Base-by-base conservation (phyloP, 176 grass and related monocot species). In the Ensete glaucum region DNA sequence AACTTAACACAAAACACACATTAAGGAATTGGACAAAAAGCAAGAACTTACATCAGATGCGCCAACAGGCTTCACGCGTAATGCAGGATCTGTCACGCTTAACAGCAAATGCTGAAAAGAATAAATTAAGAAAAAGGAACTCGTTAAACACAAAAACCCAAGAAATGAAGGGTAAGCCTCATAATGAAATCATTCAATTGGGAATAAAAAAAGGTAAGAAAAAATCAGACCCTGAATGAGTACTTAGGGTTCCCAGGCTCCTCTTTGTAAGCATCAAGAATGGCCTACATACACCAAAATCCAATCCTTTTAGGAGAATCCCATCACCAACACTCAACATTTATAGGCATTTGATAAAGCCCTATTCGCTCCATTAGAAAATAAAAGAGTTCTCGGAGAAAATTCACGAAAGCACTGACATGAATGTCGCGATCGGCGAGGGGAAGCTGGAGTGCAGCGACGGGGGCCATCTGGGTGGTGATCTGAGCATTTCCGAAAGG, bases 401-500 rank as follows among this genome's bases (percentile, higher is more conserved):
- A 71, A 11, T 22, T 10, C 51, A 71, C 10, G 2, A 57, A 29
- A 56, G 72, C 14, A 56, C 72, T 52, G 58, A 97, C 94, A 88
- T 99, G 95, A 60, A 99, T 85, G 70, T 99, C 95, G 20, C 95
- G 88, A 82, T 99, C 95, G 25, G 95, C 85, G 15, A 89, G 82
- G 19, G 86, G 85, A 72, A 87, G 53, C 53, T 88, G 82, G 75
- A 94, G 79, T 58, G 95, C 90, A 3, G 95, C 90, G 16, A 99
- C 90, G 17, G 95, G 90, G 79, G 90, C 95, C 95, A 99, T 99
- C 82, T 94, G 95, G 50, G 95, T 99, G 63, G 88, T 91, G 76
- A 99, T 94, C 71, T 90, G 86, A 51, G 77, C 83, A 55, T 84
- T 82, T 19, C 77, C 82, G 17, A 96, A 86, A 23, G 84, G 86